Base-by-base conservation (phyloP, 2,329 filamentous ascomycete genomes). In the Colletotrichum sp. region DNA sequence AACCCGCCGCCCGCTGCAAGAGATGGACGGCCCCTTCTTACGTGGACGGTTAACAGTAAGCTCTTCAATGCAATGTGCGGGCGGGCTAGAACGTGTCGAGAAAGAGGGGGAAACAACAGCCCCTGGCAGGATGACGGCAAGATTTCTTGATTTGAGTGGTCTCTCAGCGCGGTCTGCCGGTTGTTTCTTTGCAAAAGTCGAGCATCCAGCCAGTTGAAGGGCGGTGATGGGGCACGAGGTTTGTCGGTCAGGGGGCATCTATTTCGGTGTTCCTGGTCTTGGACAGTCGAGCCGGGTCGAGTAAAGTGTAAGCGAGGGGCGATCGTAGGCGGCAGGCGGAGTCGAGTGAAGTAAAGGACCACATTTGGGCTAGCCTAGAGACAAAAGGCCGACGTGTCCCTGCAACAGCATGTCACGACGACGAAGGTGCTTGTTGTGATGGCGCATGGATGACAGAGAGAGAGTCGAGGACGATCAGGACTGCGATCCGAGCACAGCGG, bases 251-350 rank as follows among this genome's bases (percentile, higher is more conserved):
- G 73, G 73, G 63, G 73, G 44, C 57, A 28, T 59, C 64, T 73
- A 69, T 60, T 64, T 69, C 57, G 21, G 59, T 65, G 26, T 76
- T 76, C 73, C 73, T 49, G 32, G 63, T 21, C 59, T n/a, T 26
- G 64, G 66, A 49, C 36, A 62, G 39, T 76, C 28, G 70, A 64
- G 69, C 64, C 73, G 73, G 69, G 57, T 32, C 30, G 32, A 30
- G 32, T 65, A 72, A 76, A 76, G 24, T 75, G 75, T 16, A 71
- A 71, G 66, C 75, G 75, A 76, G 52, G 66, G 60, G 28, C 26
- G 10, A 65, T 39, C 71, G 34, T 34, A 73, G 32, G 34, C 44
- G 75, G 75, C 72, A 76, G 15, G 66, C 39, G 55, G 71, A 76
- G 75, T 71, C 71, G 75, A 75, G 71, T 32, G 34, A 49, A 39